A percentile compares a stretch with the other conserved stretches of the same genome.
These are phyloP conservation scores for Sarcodon aspratus DNA, from an alignment of 768 basidiomycete genomes.

Conservation along the genomic window DNA sequence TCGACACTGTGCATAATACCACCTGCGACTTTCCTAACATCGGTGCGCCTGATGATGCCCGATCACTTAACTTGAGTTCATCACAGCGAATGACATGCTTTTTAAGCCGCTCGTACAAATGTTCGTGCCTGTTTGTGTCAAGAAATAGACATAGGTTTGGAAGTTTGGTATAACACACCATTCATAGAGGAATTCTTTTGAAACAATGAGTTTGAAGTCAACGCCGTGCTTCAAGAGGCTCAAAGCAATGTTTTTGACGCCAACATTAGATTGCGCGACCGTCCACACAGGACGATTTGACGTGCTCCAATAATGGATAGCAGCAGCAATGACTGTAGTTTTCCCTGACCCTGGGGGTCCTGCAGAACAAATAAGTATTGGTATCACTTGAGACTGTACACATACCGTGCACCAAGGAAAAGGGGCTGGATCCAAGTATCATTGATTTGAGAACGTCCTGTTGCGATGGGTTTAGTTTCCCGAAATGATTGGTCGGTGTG, in stretches of 20 bases:
- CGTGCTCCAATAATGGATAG: constrained; percentile 24
- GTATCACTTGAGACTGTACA: neutral
- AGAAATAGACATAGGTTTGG: no score
- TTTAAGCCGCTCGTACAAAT: constrained; percentile 29
- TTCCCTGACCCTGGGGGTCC: constrained; percentile 46
- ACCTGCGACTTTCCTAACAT: no score
- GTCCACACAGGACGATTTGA: constrained; percentile 23
- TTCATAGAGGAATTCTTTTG: constrained; percentile 15
- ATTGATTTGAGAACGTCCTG: constrained; percentile 23
- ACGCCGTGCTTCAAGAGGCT: constrained; percentile 45
- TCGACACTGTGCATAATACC: no score
- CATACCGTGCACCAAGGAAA: constrained; percentile 30
- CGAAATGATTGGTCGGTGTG: neutral
- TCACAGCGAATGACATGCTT: no score
- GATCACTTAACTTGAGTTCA: no score
- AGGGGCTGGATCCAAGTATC: constrained; percentile 14
- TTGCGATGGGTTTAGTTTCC: constrained; percentile 27
- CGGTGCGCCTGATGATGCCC: no score
- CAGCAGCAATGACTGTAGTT: constrained; percentile 37
- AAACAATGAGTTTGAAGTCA: constrained; percentile 41
- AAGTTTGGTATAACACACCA: constrained; percentile 10
- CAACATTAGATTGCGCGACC: constrained; percentile 73
- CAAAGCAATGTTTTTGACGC: constrained; percentile 78
- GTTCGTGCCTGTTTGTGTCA: constrained; percentile 32
- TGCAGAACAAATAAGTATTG: constrained; percentile 5